Percentiles rank a stretch among this genome's conserved stretches.
Evolutionary conservation across 2,329 filamentous ascomycete species (phyloP).

Genomic region (Paraconiothyrium brasiliense): DNA sequence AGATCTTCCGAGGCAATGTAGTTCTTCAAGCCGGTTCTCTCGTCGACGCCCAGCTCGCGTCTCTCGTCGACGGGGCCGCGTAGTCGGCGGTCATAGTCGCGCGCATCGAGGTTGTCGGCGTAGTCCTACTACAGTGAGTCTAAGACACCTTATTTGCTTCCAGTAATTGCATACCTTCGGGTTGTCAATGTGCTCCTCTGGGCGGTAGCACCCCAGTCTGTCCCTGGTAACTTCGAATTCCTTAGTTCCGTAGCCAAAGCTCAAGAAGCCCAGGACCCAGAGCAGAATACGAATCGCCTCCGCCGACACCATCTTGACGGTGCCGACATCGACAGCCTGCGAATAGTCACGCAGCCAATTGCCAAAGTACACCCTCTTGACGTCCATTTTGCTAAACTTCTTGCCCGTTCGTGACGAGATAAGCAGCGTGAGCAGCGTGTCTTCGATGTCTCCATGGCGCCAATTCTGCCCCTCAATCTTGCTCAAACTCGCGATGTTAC

Average conservation of each 20-base stretch:
- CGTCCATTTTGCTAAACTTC: constrained; percentile 88
- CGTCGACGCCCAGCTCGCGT: constrained; percentile 81
- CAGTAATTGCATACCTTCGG: constrained; percentile 58
- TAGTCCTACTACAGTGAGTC: constrained; percentile 65
- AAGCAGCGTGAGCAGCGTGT: constrained; percentile 79
- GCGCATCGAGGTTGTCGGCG: constrained; percentile 86
- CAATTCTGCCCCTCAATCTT: constrained; percentile 85
- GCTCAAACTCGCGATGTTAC: constrained; percentile 84
- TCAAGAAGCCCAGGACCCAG: constrained; percentile 90
- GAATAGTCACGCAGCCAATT: constrained; percentile 96
- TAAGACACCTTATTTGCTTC: background rate
- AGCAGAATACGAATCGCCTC: constrained; percentile 91
- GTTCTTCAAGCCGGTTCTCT: constrained; percentile 76
- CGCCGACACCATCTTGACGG: constrained; percentile 87
- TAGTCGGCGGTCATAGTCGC: constrained; percentile 80
- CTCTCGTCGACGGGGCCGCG: constrained; percentile 83
- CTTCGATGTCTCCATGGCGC: constrained; percentile 80
- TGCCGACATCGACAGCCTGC: constrained; percentile 92
- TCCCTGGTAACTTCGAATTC: constrained; percentile 87
- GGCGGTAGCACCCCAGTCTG: constrained; percentile 79
- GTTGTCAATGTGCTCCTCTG: constrained; percentile 78
- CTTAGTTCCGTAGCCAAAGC: constrained; percentile 81
- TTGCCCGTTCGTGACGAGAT: constrained; percentile 73
- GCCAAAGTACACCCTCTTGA: constrained; percentile 92
- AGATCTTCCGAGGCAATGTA: constrained; percentile 89